Conservation (phyloP, 352 stramenopile genomes). For the Pythium pyrilobum region DNA sequence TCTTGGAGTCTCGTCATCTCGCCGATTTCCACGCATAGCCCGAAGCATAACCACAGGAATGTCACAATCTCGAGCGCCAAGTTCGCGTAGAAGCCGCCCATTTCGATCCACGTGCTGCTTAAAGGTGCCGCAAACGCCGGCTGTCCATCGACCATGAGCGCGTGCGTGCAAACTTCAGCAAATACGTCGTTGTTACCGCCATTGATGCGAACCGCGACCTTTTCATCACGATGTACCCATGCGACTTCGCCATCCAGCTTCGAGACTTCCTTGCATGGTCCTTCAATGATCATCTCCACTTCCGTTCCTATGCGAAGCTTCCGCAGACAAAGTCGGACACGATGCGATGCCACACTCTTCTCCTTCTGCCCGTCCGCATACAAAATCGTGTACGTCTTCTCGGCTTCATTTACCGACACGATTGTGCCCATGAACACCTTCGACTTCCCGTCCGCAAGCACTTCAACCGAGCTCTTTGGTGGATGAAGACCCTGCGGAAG, state of each 20-base stretch:
- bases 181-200: constrained; percentile 66
- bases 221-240: constrained; percentile 71
- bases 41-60: constrained; percentile 58
- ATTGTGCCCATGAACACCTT: constrained; percentile 47
- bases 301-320: constrained; percentile 55
- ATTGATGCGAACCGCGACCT: constrained; percentile 52
- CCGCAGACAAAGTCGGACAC: constrained; percentile 49
- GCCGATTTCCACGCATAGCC: constrained; percentile 47
- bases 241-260: constrained; percentile 66
- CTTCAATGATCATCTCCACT: constrained; percentile 70
- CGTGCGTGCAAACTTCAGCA: constrained; percentile 55
- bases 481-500: constrained; percentile 25
- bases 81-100: constrained; percentile 55
- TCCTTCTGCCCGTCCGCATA: constrained; percentile 59
- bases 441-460: constrained; percentile 25
- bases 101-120: constrained; percentile 58
- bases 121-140: constrained; percentile 55
- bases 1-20: constrained; percentile 37
- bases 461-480: constrained; percentile 44
- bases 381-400: constrained; percentile 45
- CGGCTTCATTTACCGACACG: constrained; percentile 31
- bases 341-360: constrained; percentile 43
- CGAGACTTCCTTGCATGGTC: constrained; percentile 64
- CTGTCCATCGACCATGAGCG: constrained; percentile 57
- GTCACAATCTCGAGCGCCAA: constrained; percentile 35